Conservation (phyloP, 805 yeast species). For the Starmera quercuum region DNA sequence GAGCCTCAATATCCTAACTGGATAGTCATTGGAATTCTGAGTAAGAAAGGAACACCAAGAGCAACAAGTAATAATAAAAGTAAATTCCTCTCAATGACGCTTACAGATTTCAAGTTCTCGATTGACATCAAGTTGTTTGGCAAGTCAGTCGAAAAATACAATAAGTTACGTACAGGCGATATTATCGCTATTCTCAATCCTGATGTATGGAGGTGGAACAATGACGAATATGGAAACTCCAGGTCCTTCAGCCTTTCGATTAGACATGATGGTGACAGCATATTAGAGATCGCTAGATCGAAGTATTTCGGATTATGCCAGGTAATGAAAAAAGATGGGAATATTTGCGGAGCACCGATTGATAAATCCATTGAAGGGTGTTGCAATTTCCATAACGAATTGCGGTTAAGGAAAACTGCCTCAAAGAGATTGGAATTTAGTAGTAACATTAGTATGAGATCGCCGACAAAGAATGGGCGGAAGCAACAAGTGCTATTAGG, state of each 20-base stretch:
- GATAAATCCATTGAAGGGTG: slow-evolving; percentile 43
- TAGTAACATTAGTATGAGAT: slow-evolving; percentile 46
- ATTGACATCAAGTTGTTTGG: slow-evolving; percentile 61
- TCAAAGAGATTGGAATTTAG: slow-evolving; percentile 74
- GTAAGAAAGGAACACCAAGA: slow-evolving; percentile 47
- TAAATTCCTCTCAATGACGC: slow-evolving; percentile 51
- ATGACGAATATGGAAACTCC: slow-evolving; percentile 19
- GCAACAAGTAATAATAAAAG: slow-evolving; percentile 33
- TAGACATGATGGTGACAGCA: slow-evolving; percentile 38
- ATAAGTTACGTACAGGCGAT: slow-evolving; percentile 71
- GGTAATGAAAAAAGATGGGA: slow-evolving; percentile 36
- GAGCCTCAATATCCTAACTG: slow-evolving; percentile 73
- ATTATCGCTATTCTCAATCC: slow-evolving; percentile 75
- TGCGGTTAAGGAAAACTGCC: slow-evolving; percentile 40
- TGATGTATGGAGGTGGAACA: slow-evolving; percentile 35
- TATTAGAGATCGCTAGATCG: slow-evolving; percentile 70
- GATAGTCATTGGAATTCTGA: slow-evolving; percentile 69
- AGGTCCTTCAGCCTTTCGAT: slow-evolving; percentile 49
- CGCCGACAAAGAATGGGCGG: slow-evolving; percentile 41
- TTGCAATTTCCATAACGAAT: slow-evolving; percentile 70
- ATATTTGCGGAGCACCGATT: slow-evolving; percentile 52
- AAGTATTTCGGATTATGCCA: slow-evolving; percentile 63
- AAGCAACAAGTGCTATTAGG: slow-evolving; percentile 36
- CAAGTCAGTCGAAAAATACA: slow-evolving; percentile 58
- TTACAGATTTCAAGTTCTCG: slow-evolving; percentile 62